Evolutionary conservation across 2,329 filamentous ascomycete genomes (phyloP).

Genomic region (Xylariaceae sp.): DNA sequence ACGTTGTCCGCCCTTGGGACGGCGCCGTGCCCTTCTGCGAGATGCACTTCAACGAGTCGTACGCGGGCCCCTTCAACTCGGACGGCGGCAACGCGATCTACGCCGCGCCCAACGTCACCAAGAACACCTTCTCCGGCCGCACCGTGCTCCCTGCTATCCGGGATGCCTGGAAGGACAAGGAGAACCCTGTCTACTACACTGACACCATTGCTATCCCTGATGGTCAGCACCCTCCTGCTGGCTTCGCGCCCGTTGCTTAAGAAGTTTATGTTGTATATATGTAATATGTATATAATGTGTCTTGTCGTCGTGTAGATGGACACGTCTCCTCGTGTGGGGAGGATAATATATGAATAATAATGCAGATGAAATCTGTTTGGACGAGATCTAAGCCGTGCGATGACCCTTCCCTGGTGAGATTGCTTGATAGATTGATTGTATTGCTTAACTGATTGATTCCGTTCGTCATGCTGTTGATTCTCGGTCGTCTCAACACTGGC

Average conservation of each 20-base stretch:
- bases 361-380: too few relatives aligned
- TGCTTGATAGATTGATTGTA: too few relatives aligned
- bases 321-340: too few relatives aligned
- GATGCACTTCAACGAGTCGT: constrained; percentile 50
- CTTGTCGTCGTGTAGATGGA: not conserved
- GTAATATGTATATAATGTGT: not conserved
- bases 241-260: constrained; percentile 27
- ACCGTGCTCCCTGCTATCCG: constrained; percentile 38
- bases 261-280: not conserved
- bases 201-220: constrained; percentile 38
- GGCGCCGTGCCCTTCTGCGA: constrained; percentile 33
- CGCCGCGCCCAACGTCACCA: constrained; percentile 38
- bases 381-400: too few relatives aligned
- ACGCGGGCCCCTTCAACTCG: constrained; percentile 45
- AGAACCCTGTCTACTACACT: constrained; percentile 40
- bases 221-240: constrained; percentile 39
- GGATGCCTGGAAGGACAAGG: constrained; percentile 35
- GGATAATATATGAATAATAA: too few relatives aligned
- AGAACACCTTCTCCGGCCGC: constrained; percentile 24
- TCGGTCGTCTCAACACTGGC: too few relatives aligned
- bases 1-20: constrained; percentile 40
- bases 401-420: too few relatives aligned
- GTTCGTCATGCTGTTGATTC: too few relatives aligned
- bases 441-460: too few relatives aligned
- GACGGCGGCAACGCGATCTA: constrained; percentile 34